Evolutionary conservation across 176 grass and related monocot genomes (phyloP), one percentile per base, ranked within the genome.

Genomic region (Saccharum spontaneum): DNA sequence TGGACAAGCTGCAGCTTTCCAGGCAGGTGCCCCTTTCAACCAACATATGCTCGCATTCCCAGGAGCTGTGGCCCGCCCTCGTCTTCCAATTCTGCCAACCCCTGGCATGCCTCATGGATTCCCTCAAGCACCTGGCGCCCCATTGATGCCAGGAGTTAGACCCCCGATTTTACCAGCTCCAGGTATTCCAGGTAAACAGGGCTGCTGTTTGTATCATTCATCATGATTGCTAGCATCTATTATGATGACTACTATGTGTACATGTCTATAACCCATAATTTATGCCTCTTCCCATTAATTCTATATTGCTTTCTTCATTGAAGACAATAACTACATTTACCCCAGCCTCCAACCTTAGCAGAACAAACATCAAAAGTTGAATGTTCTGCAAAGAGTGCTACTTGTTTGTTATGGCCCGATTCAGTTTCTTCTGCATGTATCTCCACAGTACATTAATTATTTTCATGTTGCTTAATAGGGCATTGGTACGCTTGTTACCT

Each of bases 1-100:
- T 26, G 96, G 96, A 34, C 96, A 98, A 81, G 93, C 95, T 69
- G 95, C 87, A 65, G 90, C 92, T 77, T 98, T 94, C 83, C 96
- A 98, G 84, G 92, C 92, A 26, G 93, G 93, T 88, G 88, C 83
- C n/a, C 69, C 88, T 70, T 95, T 88, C 84, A 92, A 90, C 36
- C 93, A 86, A 71, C 90, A 95, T 86, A 77, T 95, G 59, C 84
- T 95, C 34, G 71, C 86, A 41, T 74, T 88, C 69, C 86, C 83
- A 67, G 90, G 88, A 88, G 76, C 24, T 72, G 23, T 85, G 16
- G 49, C 61, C 14, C 89, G 93, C 8, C 93, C 90, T 64, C 93
- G 86, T 75, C 90, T 90, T 88, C 90, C 90, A 17, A 82, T 92
- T 79, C 78, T 95, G 41, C 75, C 88, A 11, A 89, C 90, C 75